phyloP scores from a whole-genome alignment of 73 alveolate species.

The Blepharisma japonicum region DNA sequence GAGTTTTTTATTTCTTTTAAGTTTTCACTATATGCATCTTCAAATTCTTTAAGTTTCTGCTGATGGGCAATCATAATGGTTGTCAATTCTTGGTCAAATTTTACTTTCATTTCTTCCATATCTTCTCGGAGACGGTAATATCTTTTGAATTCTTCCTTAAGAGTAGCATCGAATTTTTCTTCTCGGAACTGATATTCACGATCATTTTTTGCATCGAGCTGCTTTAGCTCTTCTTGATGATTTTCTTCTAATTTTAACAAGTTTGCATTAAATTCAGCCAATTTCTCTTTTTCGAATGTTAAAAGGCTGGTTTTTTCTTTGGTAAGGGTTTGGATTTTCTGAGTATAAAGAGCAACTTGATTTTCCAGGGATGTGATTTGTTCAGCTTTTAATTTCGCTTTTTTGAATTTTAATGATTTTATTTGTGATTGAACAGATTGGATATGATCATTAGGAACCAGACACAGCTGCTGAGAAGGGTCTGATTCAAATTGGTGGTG shows the following conservation, averaged over 20 bases:
- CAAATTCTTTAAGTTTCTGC: not conserved
- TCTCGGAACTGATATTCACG: not conserved
- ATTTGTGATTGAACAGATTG: slow-evolving; percentile 9
- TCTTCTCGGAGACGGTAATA: slow-evolving; percentile 23
- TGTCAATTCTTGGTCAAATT: slow-evolving; percentile 7
- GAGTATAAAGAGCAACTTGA: not conserved
- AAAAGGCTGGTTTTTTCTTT: not conserved
- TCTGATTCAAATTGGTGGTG: slow-evolving; percentile 24
- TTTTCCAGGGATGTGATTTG: not conserved
- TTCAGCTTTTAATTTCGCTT: slow-evolving; percentile 21
- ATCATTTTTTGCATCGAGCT: not conserved
- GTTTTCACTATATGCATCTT: not conserved
- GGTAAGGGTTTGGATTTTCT: not conserved
- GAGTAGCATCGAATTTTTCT: not conserved
- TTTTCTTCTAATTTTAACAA: slow-evolving; percentile 1
- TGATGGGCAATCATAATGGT: not conserved
- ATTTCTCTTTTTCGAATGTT: not conserved
- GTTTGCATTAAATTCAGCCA: not conserved
- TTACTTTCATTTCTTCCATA: slow-evolving; percentile 1
- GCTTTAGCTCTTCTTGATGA: not conserved
- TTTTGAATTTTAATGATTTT: slow-evolving; percentile 6
- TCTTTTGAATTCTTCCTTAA: slow-evolving; percentile 2
- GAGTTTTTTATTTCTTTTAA: not conserved
- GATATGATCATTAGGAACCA: not conserved
- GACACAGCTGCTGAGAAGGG: not conserved